phyloP scores from a whole-genome alignment of 345 rosid species.

The Hibiscus trionum region DNA sequence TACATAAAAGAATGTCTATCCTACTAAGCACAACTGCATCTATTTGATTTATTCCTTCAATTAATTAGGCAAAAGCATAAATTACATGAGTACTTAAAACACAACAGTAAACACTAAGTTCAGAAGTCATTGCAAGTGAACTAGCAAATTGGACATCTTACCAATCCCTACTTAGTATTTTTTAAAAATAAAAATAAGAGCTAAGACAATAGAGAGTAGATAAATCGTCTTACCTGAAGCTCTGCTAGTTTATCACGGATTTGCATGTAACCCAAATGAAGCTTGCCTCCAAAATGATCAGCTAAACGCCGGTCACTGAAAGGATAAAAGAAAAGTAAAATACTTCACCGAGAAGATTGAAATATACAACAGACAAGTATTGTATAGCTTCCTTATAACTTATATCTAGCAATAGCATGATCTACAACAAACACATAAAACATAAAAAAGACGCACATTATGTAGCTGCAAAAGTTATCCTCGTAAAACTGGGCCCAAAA shows the following conservation, averaged over 20 bases:
- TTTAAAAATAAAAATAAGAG: too few species aligned
- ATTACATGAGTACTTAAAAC: background rate
- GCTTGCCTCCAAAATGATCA: constrained; percentile 99
- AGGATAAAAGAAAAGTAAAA: constrained; percentile 23
- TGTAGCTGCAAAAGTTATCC: constrained; percentile 99
- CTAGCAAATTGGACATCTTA: background rate
- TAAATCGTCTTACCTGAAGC: constrained; percentile 57
- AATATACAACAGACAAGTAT: constrained; percentile 11
- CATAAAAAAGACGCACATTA: constrained; percentile 92
- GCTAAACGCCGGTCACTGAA: constrained; percentile 97
- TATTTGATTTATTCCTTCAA: background rate
- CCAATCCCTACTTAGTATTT: background rate
- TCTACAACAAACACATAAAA: constrained; percentile 53
- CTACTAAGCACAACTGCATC: constrained; percentile 9
- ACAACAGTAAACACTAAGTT: background rate
- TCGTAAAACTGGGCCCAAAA: constrained; percentile 99
- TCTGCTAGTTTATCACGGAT: constrained; percentile 89
- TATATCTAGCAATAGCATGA: constrained; percentile 46
- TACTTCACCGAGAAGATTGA: constrained; percentile 15
- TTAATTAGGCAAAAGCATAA: background rate
- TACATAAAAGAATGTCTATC: constrained; percentile 9
- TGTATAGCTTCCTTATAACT: constrained; percentile 25
- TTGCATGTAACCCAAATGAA: constrained; percentile 93
- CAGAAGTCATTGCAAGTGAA: background rate
- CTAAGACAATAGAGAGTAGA: background rate